Conservation (phyloP, 306 rosid genomes). For the Vachellia pachyceras region DNA sequence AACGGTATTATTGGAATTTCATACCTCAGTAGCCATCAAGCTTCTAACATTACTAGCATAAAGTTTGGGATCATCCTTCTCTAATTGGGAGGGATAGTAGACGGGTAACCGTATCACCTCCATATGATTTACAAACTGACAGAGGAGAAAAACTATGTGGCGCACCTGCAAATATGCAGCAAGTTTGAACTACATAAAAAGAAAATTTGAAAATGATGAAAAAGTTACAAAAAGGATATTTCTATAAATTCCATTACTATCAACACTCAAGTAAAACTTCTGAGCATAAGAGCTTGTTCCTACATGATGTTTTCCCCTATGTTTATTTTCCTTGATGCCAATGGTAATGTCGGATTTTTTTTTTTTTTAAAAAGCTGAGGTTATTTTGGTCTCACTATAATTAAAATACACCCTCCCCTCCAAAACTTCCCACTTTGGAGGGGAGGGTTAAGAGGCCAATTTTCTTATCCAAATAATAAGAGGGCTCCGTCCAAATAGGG, state of each 20-base stretch:
- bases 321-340: not conserved
- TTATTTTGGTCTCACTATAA: not conserved
- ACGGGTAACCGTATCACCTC: constrained; percentile 79
- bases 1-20: constrained; percentile 11
- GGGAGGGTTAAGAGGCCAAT: not conserved
- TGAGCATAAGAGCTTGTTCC: not conserved
- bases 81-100: constrained; percentile 77
- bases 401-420: not conserved
- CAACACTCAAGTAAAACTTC: not conserved
- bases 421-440: not conserved
- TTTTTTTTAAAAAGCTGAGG: not conserved
- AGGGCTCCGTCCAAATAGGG: not conserved
- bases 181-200: constrained; percentile 10
- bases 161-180: constrained; percentile 63
- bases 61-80: constrained; percentile 77
- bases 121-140: constrained; percentile 83
- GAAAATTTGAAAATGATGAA: not conserved
- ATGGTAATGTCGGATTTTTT: not conserved
- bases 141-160: constrained; percentile 77
- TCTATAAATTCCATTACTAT: constrained; percentile 10
- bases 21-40: constrained; percentile 89
- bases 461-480: not conserved
- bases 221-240: not conserved
- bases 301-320: not conserved
- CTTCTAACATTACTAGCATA: constrained; percentile 75